phyloP scores from a whole-genome alignment of 1,284 basidiomycete species.

The Phlebopus sp. region DNA sequence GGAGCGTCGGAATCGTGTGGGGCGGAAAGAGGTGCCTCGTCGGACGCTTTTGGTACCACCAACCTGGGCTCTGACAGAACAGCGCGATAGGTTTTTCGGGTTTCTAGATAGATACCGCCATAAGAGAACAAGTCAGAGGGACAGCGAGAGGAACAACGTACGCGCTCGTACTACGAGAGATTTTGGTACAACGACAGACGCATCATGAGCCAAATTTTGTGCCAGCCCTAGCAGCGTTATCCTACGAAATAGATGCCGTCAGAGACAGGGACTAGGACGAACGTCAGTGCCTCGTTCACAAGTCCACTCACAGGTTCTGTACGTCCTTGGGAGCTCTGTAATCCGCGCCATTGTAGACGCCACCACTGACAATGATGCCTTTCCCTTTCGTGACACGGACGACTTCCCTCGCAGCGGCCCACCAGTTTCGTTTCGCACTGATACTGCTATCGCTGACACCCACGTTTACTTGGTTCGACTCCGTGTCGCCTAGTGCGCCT shows the following conservation, averaged over 20 bases:
- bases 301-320: slow-evolving; percentile 61
- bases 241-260: slow-evolving; percentile 31
- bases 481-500: slow-evolving; percentile 63
- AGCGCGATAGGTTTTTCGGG: slow-evolving; percentile 62
- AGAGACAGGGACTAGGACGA: too few species aligned
- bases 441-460: slow-evolving; percentile 52
- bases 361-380: slow-evolving; percentile 66
- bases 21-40: background rate
- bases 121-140: background rate
- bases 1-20: background rate
- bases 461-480: slow-evolving; percentile 41
- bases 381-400: slow-evolving; percentile 75
- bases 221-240: slow-evolving; percentile 64
- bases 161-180: slow-evolving; percentile 70
- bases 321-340: slow-evolving; percentile 68
- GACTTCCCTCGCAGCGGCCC: slow-evolving; percentile 73
- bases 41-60: slow-evolving; percentile 44
- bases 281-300: background rate
- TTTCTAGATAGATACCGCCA: slow-evolving; percentile 39
- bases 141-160: slow-evolving; percentile 37
- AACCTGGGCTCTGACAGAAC: slow-evolving; percentile 69
- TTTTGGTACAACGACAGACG: slow-evolving; percentile 59
- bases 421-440: slow-evolving; percentile 73
- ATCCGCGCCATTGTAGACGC: slow-evolving; percentile 54
- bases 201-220: slow-evolving; percentile 63